These are phyloP conservation scores for Candida taoyuanica DNA, from an alignment of 805 yeast species.

Conservation along the genomic window DNA sequence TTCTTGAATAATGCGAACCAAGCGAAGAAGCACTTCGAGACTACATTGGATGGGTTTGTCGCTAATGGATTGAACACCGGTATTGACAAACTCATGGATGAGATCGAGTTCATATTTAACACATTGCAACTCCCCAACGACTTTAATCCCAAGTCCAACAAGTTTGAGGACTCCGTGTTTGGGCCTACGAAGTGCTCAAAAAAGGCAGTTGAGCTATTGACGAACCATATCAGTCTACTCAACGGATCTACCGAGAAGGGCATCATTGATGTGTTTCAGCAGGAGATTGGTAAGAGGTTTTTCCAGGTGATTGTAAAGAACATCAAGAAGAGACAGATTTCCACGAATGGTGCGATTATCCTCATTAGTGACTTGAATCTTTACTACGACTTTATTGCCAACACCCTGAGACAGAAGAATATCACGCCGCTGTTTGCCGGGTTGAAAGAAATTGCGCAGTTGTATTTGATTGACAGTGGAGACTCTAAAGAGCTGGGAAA, in stretches of 20 bases:
- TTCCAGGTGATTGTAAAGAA: conserved; percentile 72
- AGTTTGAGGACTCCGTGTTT: conserved; percentile 24
- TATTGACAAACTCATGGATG: conserved; percentile 80
- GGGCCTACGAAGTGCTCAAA: conserved; percentile 63
- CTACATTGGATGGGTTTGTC: conserved; percentile 76
- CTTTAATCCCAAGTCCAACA: conserved; percentile 44
- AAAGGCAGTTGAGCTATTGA: conserved; percentile 56
- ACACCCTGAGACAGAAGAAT: conserved; percentile 54
- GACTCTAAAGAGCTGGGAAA: conserved; percentile 84
- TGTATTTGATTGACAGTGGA: conserved; percentile 64
- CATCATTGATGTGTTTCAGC: conserved; percentile 87
- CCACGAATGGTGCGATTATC: conserved; percentile 77
- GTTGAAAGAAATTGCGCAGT: conserved; percentile 77
- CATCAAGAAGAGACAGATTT: conserved; percentile 66
- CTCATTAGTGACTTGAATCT: conserved; percentile 78
- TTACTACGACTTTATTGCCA: conserved; percentile 67
- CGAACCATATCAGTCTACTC: conserved; percentile 66
- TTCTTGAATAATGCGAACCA: conserved; percentile 74
- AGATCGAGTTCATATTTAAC: conserved; percentile 59
- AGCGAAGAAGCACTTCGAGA: conserved; percentile 77
- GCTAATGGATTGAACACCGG: conserved; percentile 94
- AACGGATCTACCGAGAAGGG: conserved; percentile 83
- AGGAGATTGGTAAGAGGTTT: conserved; percentile 87
- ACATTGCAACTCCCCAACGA: conserved; percentile 56
- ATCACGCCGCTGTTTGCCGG: conserved; percentile 75